A percentile compares a stretch with the other conserved stretches of the same genome.
Conservation (phyloP, 495 filamentous ascomycete genomes). For the Aspergillus carlsbadensis region DNA sequence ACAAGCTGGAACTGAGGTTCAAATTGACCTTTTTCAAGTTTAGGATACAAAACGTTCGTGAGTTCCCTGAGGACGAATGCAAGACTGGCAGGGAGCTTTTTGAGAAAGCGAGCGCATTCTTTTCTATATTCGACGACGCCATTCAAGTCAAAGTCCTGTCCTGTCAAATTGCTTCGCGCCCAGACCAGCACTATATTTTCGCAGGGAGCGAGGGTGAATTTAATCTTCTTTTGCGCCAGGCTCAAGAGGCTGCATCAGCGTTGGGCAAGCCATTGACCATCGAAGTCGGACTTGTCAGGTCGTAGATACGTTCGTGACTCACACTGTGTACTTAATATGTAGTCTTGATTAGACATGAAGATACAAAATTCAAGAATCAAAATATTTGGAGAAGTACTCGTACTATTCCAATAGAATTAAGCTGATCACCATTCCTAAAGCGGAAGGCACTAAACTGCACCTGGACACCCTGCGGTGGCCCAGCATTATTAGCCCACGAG, state of each 20-base stretch:
- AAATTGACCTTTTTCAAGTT: slow-evolving; percentile 12
- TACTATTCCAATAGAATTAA: not conserved
- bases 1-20: slow-evolving; percentile 6
- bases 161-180: slow-evolving; percentile 21
- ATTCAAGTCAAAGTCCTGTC: slow-evolving; percentile 10
- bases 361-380: not conserved
- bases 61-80: slow-evolving; percentile 18
- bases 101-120: slow-evolving; percentile 24
- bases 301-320: not conserved
- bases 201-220: slow-evolving; percentile 27
- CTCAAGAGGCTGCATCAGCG: slow-evolving; percentile 1
- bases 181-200: slow-evolving; percentile 13
- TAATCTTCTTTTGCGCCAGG: slow-evolving; percentile 20
- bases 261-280: slow-evolving; percentile 3
- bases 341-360: not conserved
- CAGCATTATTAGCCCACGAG: not conserved
- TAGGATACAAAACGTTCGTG: slow-evolving; percentile 2
- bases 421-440: not conserved
- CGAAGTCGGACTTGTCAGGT: slow-evolving; percentile 7
- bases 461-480: not conserved
- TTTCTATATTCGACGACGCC: slow-evolving; percentile 4
- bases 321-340: not conserved
- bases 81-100: slow-evolving; percentile 18
- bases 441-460: slow-evolving; percentile 12
- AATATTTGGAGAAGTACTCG: not conserved